Base-by-base conservation (phyloP, 2,329 filamentous ascomycete genomes). In the Aspergillus caelatus region DNA sequence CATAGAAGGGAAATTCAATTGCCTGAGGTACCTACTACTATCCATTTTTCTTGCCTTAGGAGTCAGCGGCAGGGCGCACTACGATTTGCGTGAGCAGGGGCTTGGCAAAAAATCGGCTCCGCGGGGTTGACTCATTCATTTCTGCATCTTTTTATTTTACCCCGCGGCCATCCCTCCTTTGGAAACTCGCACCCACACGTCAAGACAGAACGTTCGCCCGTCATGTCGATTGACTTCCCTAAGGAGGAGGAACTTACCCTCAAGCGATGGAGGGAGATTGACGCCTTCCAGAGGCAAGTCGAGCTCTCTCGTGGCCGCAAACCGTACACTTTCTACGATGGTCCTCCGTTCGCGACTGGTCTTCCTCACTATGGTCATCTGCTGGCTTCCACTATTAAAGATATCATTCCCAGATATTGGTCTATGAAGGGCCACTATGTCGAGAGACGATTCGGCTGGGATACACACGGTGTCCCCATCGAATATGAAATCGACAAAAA, bases 401-500 rank as follows among this genome's bases (percentile, higher is more conserved):
- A 97, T 78, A 95, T 97, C 65, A 96, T 98, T 69, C 93, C 94
- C 10, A 85, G 94, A 71, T 98, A 97, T 79, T 97, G 94, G 93
- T 93, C 93, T 58, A 97, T 97, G 94, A 96, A 96, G 77, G 94
- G 94, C 19, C 92, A 89, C 75, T 91, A 96, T 81, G 94, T 97
- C 58, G 92, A 95, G 82, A 88, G 94, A 68, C 87, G 94, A 63
- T 97, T 97, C 70, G 94, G 94, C 59, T 97, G 94, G 94, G 94
- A 97, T 77, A 93, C 94, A 1, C 94, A 97, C 75, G 94, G 94
- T 65, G 85, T 98, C 59, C 94, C 94, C 19, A 95, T 98, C 70
- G 94, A 98, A 82, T 92, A 96, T 78, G 94, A 97, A 81, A 97
- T 97, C 74, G 94, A 97, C 84, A 97, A 97, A 85, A 94, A 94